phyloP scores from a whole-genome alignment of 352 stramenopile species.

The Globisporangium radiosum region DNA sequence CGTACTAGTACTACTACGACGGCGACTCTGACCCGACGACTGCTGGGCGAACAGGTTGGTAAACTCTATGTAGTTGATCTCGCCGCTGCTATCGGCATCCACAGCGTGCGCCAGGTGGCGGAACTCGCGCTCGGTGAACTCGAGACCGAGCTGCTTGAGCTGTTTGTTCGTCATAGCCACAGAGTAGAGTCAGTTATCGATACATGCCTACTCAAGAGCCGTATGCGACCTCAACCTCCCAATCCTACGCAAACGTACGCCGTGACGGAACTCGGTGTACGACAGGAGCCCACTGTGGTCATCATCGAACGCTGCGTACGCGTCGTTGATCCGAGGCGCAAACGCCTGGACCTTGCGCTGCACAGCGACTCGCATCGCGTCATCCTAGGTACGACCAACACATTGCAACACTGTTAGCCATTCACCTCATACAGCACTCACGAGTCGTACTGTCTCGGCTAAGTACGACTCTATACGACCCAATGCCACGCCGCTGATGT shows the following conservation, averaged over 20 bases:
- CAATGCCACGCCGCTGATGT: background rate
- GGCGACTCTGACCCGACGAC: background rate
- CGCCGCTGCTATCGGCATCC: conserved; percentile 38
- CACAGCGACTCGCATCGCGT: conserved; percentile 26
- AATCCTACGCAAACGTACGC: conserved; percentile 14
- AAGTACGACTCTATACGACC: too few relatives aligned
- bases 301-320: conserved; percentile 44
- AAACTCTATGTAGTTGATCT: conserved; percentile 62
- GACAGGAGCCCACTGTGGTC: conserved; percentile 49
- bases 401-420: background rate
- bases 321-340: conserved; percentile 34
- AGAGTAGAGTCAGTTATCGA: too few relatives aligned
- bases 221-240: too few relatives aligned
- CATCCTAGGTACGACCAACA: conserved; percentile 17
- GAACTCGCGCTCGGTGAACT: conserved; percentile 47
- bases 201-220: too few relatives aligned
- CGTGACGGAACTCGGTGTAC: conserved; percentile 39
- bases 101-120: conserved; percentile 27
- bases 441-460: too few relatives aligned
- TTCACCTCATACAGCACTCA: too few relatives aligned
- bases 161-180: conserved; percentile 9
- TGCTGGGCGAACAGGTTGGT: conserved; percentile 24
- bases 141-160: conserved; percentile 40
- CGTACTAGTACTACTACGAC: background rate
- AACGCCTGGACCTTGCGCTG: conserved; percentile 36